Base-by-base conservation (phyloP, 176 grass and related monocot genomes). In the Ensete glaucum region DNA sequence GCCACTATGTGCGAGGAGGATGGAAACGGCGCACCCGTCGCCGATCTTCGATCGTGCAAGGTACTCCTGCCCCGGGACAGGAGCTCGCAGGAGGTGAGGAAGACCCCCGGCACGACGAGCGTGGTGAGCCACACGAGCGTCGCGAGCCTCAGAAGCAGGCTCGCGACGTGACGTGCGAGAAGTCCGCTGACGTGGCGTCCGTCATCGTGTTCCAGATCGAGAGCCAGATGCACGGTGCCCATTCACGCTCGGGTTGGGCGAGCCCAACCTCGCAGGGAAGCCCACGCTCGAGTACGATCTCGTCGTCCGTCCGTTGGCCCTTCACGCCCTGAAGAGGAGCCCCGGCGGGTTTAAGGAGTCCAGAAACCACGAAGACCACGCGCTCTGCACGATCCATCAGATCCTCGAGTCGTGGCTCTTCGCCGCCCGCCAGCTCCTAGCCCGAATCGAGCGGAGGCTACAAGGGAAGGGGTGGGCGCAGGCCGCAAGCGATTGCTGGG, bases 181-280 rank as follows among this genome's bases (percentile, higher is more conserved):
- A 84, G 81, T 85, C 94, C 20, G 88, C 85, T 77, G 74, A 89
- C 77, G 49, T 91, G 0, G 94, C 94, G 0, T 52, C 83, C 71
- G 80, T 34, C 82, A 93, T 97, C 77, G 57, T 24, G 58, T 91
- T 78, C 84, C 80, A 89, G 76, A 76, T 97, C 64, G 94, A 97
- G 86, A 51, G 72, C 77, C 88, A 85, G 74, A 93, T 97, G 94
- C 89, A 81, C 77, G 88, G 10, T 93, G 94, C 80, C 68, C 78
- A n/a, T 97, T 93, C 77, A 87, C 90, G 16, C 83, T 97, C 24
- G 94, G 94, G 13, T 90, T 97, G 55, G 90, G 94, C 23, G 94
- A 97, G 78, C 94, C 90, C 79, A 97, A 97, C 88, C 94, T 97
- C 76, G 84, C 88, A 26, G 81, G 90, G 9, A 97, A 97, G 75